Evolutionary conservation across 192 early-diverging fungal species (phyloP).

Genomic region (Coemansia sp.): DNA sequence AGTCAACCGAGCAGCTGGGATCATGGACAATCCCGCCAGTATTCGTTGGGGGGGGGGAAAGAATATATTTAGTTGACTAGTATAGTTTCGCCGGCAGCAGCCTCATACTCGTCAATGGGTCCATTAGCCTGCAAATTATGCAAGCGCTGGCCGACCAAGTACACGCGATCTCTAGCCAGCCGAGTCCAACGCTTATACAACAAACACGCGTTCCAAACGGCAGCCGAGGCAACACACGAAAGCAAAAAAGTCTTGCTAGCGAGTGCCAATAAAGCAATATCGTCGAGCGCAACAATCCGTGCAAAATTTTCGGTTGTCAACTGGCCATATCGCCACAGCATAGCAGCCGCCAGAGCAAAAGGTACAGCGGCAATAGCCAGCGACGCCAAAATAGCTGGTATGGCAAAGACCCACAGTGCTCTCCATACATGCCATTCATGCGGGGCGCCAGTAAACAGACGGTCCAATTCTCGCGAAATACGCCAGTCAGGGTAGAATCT

Average conservation of each 20-base stretch:
- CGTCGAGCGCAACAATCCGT: constrained; percentile 17
- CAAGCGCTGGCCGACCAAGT: constrained; percentile 79
- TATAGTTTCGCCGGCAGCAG: neutral
- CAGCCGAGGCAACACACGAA: constrained; percentile 17
- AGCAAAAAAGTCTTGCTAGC: constrained; percentile 25
- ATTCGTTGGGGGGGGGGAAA: neutral
- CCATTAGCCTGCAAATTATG: constrained; percentile 68
- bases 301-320: constrained; percentile 26
- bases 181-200: constrained; percentile 73
- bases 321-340: constrained; percentile 17
- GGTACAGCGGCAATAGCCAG: constrained; percentile 15
- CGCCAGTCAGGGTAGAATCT: constrained; percentile 29
- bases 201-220: constrained; percentile 23
- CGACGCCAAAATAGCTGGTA: constrained; percentile 20
- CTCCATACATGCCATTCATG: constrained; percentile 41
- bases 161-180: constrained; percentile 78
- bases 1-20: neutral
- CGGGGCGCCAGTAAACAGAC: constrained; percentile 36
- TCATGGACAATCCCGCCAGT: neutral
- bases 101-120: neutral
- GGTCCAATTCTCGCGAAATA: constrained; percentile 20
- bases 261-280: constrained; percentile 27
- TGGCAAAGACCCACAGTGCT: constrained; percentile 25
- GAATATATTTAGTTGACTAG: neutral
- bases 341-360: constrained; percentile 17